Evolutionary conservation across 2,329 filamentous ascomycete genomes (phyloP).

Genomic region (Dothideomycetidae sp.): DNA sequence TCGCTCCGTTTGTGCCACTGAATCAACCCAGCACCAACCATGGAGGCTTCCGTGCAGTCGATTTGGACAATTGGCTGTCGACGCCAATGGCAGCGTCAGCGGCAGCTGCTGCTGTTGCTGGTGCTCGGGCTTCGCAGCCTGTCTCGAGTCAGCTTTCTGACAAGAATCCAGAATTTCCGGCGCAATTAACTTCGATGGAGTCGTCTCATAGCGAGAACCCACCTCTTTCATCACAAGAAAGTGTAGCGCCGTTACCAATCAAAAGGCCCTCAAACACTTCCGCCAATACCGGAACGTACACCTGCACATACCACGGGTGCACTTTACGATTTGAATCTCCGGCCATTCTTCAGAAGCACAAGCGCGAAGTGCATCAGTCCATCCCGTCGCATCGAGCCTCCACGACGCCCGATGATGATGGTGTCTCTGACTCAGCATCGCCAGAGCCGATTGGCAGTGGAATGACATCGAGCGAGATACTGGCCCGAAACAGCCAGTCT

Average conservation of each 20-base stretch:
- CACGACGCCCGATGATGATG: conserved; percentile 9
- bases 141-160: conserved; percentile 21
- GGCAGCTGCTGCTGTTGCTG: conserved; percentile 11
- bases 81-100: conserved; percentile 12
- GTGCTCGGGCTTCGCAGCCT: conserved; percentile 17
- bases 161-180: conserved; percentile 39
- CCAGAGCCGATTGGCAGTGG: conserved; percentile 20
- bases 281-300: conserved; percentile 80
- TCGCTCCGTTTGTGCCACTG: conserved; percentile 24
- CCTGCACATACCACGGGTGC: conserved; percentile 90
- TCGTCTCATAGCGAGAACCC: conserved; percentile 43
- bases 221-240: conserved; percentile 29
- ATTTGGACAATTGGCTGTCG: conserved; percentile 22
- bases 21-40: conserved; percentile 9
- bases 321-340: conserved; percentile 78
- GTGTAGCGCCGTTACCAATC: conserved; percentile 17
- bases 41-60: conserved; percentile 16
- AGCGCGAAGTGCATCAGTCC: conserved; percentile 79
- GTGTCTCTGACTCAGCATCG: conserved; percentile 17
- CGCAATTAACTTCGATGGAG: conserved; percentile 46
- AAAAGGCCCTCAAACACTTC: conserved; percentile 48
- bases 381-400: conserved; percentile 23
- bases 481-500: conserved; percentile 67
- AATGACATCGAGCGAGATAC: conserved; percentile 40
- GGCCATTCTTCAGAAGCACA: conserved; percentile 80